Percentiles rank a stretch among this genome's conserved stretches.
Evolutionary conservation across 169 alveolate species (phyloP).

Genomic region (Pseudocohnilembus persalinus): DNA sequence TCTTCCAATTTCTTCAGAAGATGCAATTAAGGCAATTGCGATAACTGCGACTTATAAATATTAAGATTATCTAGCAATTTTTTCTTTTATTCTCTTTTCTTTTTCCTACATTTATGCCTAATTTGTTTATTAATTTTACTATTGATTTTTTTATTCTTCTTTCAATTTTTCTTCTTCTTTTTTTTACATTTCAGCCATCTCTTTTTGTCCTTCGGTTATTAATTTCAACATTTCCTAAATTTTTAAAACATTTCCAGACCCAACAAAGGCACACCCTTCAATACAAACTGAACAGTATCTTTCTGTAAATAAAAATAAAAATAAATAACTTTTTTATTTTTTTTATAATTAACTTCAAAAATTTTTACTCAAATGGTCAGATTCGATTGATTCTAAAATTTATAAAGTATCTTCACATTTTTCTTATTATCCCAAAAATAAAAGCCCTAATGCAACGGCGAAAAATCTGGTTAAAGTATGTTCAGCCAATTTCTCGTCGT

Average conservation of each 20-base stretch:
- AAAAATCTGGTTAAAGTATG: slow-evolving; percentile 75
- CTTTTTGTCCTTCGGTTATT: too few species aligned
- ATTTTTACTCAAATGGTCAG: slow-evolving; percentile 31
- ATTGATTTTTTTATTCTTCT: slow-evolving; percentile 28
- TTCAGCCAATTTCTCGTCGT: slow-evolving; percentile 63
- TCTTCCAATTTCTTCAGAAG: slow-evolving; percentile 95
- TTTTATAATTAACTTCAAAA: slow-evolving; percentile 17
- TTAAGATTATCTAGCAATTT: slow-evolving; percentile 38
- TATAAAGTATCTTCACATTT: slow-evolving; percentile 63
- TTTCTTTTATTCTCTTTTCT: neutral
- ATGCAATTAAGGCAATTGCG: slow-evolving; percentile 93
- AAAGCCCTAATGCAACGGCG: slow-evolving; percentile 83
- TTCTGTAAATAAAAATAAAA: neutral
- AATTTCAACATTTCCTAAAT: slow-evolving; percentile 93
- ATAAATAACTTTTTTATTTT: slow-evolving; percentile 22
- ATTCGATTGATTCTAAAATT: slow-evolving; percentile 53
- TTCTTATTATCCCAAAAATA: slow-evolving; percentile 82
- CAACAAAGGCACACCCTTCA: slow-evolving; percentile 97
- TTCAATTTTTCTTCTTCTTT: slow-evolving; percentile 47
- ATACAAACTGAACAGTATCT: slow-evolving; percentile 81
- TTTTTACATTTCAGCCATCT: slow-evolving; percentile 70
- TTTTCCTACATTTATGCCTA: too few species aligned
- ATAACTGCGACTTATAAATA: slow-evolving; percentile 86
- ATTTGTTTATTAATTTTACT: slow-evolving; percentile 25
- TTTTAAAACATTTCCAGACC: slow-evolving; percentile 97